Percentiles rank a stretch among this genome's conserved stretches.
phyloP scores from a whole-genome alignment of 179 eudicot species.

The Amaranthus tricolor region DNA sequence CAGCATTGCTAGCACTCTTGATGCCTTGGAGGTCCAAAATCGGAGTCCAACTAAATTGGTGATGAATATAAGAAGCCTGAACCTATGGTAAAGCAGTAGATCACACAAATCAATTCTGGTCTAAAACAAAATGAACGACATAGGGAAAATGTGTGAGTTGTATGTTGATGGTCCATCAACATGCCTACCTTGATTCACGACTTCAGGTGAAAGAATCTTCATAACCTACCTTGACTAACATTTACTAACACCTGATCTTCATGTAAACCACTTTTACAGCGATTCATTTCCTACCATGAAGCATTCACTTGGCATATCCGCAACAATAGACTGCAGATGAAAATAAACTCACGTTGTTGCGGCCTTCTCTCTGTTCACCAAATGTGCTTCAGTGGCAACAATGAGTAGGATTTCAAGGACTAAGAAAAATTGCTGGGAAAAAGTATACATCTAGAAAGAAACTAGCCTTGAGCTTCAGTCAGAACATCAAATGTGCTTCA shows the following conservation, averaged over 20 bases:
- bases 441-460: neutral
- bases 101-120: slow-evolving; percentile 56
- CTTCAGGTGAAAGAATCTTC: slow-evolving; percentile 40
- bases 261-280: slow-evolving; percentile 7
- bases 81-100: slow-evolving; percentile 72
- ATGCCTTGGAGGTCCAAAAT: slow-evolving; percentile 47
- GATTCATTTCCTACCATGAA: slow-evolving; percentile 8
- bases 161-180: slow-evolving; percentile 42
- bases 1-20: slow-evolving; percentile 44
- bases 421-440: neutral
- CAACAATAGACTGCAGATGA: neutral
- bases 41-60: slow-evolving; percentile 48
- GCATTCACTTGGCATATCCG: slow-evolving; percentile 7
- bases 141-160: slow-evolving; percentile 37
- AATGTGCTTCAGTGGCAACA: neutral
- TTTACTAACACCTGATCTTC: slow-evolving; percentile 23
- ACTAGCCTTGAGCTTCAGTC: neutral
- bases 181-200: slow-evolving; percentile 63
- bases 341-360: slow-evolving; percentile 6
- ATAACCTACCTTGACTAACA: slow-evolving; percentile 31
- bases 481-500: slow-evolving; percentile 2
- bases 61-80: slow-evolving; percentile 44
- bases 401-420: slow-evolving; percentile 7
- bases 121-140: slow-evolving; percentile 38
- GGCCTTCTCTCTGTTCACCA: neutral